A percentile compares a stretch with the other conserved stretches of the same genome.
Conservation (phyloP, 192 early-diverging fungal genomes). For the Backusella sp. region DNA sequence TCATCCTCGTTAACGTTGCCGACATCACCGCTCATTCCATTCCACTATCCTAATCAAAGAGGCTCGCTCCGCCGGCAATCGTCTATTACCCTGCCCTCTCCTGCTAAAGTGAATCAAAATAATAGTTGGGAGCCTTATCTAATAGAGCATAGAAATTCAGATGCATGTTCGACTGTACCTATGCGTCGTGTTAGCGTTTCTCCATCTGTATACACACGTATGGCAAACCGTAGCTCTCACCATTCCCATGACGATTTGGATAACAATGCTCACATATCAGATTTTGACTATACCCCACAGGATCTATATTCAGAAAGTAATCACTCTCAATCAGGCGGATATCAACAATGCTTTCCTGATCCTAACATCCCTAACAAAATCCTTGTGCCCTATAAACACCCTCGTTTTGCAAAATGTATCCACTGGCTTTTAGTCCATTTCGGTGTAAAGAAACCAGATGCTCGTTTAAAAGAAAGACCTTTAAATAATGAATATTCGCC, state of each 20-base stretch:
- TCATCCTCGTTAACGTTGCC: neutral
- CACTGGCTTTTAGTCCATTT: neutral
- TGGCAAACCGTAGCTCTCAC: neutral
- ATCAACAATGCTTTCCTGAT: neutral
- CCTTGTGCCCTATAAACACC: neutral
- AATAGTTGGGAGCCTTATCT: neutral
- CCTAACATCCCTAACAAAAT: neutral
- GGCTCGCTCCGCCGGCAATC: neutral
- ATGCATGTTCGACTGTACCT: neutral
- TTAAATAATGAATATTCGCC: no score
- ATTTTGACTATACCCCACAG: neutral
- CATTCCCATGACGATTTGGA: neutral
- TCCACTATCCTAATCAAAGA: neutral
- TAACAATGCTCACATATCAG: neutral
- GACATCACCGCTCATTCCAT: neutral
- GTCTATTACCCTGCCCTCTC: neutral
- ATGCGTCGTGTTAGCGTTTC: constrained; percentile 8
- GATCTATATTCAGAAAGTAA: neutral
- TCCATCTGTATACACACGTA: neutral
- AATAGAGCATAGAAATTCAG: neutral
- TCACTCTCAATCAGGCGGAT: neutral
- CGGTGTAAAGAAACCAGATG: neutral
- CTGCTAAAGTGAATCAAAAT: neutral
- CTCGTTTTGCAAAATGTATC: neutral
- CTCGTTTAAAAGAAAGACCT: neutral